phyloP scores from a whole-genome alignment of 345 rosid species.

The Acer saccharum region DNA sequence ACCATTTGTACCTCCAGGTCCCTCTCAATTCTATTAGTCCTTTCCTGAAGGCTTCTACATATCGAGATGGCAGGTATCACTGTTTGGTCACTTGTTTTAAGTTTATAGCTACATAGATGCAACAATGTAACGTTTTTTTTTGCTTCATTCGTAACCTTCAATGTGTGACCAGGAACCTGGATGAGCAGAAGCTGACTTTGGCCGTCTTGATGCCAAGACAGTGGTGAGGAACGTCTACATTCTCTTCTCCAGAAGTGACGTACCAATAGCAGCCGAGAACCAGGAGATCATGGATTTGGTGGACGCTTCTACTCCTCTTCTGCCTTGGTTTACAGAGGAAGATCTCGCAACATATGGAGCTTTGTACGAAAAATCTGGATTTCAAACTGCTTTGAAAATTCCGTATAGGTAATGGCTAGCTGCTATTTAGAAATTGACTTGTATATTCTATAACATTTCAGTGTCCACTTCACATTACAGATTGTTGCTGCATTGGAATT shows the following conservation, averaged over 20 bases:
- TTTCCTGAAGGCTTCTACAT: conserved; percentile 68
- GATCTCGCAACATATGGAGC: conserved; percentile 54
- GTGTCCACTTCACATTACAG: neutral
- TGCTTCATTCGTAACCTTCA: neutral
- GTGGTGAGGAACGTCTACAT: conserved; percentile 55
- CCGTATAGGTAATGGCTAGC: conserved; percentile 48
- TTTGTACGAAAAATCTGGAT: conserved; percentile 57
- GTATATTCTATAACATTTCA: neutral
- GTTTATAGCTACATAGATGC: no score
- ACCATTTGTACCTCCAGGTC: conserved; percentile 41
- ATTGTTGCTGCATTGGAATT: neutral
- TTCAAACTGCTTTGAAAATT: conserved; percentile 50
- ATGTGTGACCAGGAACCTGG: conserved; percentile 41
- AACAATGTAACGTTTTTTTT: neutral
- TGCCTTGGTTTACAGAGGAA: conserved; percentile 56
- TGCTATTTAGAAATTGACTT: neutral
- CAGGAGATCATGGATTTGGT: conserved; percentile 65
- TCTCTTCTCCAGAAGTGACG: conserved; percentile 53
- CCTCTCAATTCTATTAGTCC: neutral
- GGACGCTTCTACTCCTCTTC: conserved; percentile 53
- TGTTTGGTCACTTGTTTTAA: neutral
- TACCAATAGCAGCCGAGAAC: conserved; percentile 55
- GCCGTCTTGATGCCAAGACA: conserved; percentile 51
- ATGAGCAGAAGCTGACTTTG: conserved; percentile 69
- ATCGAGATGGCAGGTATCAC: conserved; percentile 47